Base-by-base conservation (phyloP, 192 early-diverging fungal genomes). In the Entomortierella beljakovae region DNA sequence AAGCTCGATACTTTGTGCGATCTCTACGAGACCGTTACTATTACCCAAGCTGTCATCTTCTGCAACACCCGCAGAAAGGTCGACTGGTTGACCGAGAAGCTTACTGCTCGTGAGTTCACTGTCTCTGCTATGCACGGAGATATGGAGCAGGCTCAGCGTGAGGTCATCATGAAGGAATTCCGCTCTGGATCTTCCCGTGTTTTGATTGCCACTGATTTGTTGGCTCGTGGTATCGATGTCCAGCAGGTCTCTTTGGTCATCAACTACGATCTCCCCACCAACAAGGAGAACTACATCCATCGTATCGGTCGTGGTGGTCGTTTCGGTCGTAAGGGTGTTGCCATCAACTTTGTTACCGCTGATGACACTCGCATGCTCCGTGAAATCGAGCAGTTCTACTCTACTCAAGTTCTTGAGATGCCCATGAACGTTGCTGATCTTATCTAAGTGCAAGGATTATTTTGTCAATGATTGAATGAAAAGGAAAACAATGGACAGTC, bases 1-100 rank as follows among this genome's bases (percentile, higher is more conserved):
- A 99, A 99, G 88, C 88, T 98, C 68, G 97, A 98, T 84, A 99
- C 98, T 49, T 89, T 99, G 58, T 96, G 94, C 80, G 98, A 99
- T 85, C 85, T 99, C 65, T 99, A 99, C 89, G 96, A 99, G 79
- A 97, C 96, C 52, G 90, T 99, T 82, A 98, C 93, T 68, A 95
- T 98, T 82, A 96, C 97, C 68, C 97, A 98, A 89, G 97, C 97
- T 34, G 96, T 99, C 76, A 99, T 99, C 80, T 99, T 99, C 91
- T 97, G 97, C 90, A 99, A 99, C 90, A 98, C 97, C 76, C 91
- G 96, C 80, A 94, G 96, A 90, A 99, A 98, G 93, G 97, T 99
- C 64, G 97, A 99, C 90, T 99, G 94, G 93, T 85, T 99, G 68
- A 99, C 97, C 63, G 97, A 99, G 81, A 94, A 98, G 86, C 92